Evolutionary conservation across 1,139 yeast genomes (phyloP).

Genomic region (Pichia sp.): DNA sequence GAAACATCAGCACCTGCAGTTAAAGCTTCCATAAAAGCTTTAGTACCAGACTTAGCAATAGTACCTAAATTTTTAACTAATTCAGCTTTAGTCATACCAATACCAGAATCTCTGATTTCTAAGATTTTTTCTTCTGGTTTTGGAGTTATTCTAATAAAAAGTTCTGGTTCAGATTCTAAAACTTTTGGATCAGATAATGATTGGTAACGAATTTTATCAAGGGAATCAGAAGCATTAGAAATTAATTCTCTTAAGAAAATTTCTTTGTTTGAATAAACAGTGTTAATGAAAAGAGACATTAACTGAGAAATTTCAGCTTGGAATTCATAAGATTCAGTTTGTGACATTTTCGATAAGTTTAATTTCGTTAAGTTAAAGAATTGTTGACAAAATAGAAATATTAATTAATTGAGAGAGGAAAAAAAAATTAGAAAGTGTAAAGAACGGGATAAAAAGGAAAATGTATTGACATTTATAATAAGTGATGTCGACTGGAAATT

Average conservation of each 20-base stretch:
- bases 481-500: no score
- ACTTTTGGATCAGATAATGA: slow-evolving; percentile 88
- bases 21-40: slow-evolving; percentile 98
- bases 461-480: neutral
- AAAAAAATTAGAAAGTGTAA: neutral
- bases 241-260: slow-evolving; percentile 98
- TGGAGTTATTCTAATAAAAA: slow-evolving; percentile 96
- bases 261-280: slow-evolving; percentile 99
- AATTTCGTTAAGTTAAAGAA: no score
- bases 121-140: slow-evolving; percentile 88
- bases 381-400: no score
- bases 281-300: slow-evolving; percentile 99
- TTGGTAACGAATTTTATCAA: slow-evolving; percentile 96
- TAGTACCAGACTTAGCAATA: slow-evolving; percentile 99
- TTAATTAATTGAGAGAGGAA: neutral
- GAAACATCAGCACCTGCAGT: slow-evolving; percentile 99
- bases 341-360: slow-evolving; percentile 36
- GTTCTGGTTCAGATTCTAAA: slow-evolving; percentile 92
- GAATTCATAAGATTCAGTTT: slow-evolving; percentile 85
- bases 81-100: slow-evolving; percentile 99
- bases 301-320: slow-evolving; percentile 99
- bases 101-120: slow-evolving; percentile 99
- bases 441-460: neutral
- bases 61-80: slow-evolving; percentile 99
- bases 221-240: slow-evolving; percentile 95